A percentile compares a stretch with the other conserved stretches of the same genome.
Conservation (phyloP, 495 filamentous ascomycete species). For the Aspergillus campestris region DNA sequence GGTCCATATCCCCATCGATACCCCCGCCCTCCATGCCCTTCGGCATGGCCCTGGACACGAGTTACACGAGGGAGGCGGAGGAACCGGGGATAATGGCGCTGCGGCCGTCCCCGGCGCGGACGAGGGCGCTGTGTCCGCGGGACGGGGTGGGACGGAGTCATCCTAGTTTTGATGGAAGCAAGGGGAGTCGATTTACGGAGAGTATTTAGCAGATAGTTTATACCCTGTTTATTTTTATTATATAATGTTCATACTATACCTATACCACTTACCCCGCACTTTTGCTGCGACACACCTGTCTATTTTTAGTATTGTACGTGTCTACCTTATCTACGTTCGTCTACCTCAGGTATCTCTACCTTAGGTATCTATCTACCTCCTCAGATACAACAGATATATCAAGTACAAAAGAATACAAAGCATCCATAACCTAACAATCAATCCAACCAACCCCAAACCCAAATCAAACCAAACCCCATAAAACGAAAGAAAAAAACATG, state of each 20-base stretch:
- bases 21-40: conserved; percentile 28
- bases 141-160: conserved; percentile 47
- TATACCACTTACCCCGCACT: no score
- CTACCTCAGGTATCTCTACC: no score
- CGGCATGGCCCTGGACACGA: conserved; percentile 30
- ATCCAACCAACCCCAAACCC: no score
- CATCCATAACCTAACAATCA: no score
- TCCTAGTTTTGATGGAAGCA: conserved; percentile 46
- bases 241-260: conserved; percentile 4
- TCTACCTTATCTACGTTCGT: no score
- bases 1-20: conserved; percentile 6
- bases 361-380: no score
- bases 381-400: no score
- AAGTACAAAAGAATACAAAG: no score
- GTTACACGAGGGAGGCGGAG: conserved; percentile 26
- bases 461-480: no score
- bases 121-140: conserved; percentile 25
- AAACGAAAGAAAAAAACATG: not conserved
- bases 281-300: no score
- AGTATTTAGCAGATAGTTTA: conserved; percentile 16
- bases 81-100: conserved; percentile 23
- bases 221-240: conserved; percentile 3
- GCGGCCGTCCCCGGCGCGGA: conserved; percentile 41
- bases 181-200: conserved; percentile 49
- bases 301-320: no score